phyloP scores from a whole-genome alignment of 2,329 filamentous ascomycete genomes.

The Trichophyton schoenleinii region DNA sequence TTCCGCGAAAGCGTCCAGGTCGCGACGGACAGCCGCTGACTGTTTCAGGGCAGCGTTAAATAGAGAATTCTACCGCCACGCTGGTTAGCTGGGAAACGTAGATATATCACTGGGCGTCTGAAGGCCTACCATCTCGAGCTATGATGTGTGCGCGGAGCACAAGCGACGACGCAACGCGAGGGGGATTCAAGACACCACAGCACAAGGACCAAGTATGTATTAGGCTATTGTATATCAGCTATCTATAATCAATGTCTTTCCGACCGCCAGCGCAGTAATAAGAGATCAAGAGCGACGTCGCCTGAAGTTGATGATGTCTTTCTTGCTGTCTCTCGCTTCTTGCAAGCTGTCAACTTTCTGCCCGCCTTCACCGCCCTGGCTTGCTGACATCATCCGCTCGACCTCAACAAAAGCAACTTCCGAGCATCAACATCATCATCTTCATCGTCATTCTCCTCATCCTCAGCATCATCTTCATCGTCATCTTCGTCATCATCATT shows the following conservation, averaged over 20 bases:
- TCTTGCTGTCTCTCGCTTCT: background rate
- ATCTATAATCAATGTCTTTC: no score
- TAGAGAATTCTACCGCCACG: constrained; percentile 53
- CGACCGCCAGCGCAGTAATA: no score
- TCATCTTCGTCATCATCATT: background rate
- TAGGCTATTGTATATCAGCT: no score
- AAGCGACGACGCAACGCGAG: background rate
- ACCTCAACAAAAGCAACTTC: background rate
- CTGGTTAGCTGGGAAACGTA: background rate
- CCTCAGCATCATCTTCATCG: background rate
- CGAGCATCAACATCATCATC: background rate
- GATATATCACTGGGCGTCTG: background rate
- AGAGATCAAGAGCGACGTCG: background rate
- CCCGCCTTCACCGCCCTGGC: background rate
- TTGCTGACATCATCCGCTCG: background rate
- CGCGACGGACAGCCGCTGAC: constrained; percentile 63
- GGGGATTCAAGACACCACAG: background rate
- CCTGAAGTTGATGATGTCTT: background rate
- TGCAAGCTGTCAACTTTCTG: constrained; percentile 3
- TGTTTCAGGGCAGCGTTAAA: constrained; percentile 82
- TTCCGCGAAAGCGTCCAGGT: constrained; percentile 58
- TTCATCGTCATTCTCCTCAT: background rate
- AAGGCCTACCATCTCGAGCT: background rate
- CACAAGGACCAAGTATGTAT: background rate
- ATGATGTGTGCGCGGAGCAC: background rate